Percentiles rank a stretch among this genome's conserved stretches.
phyloP scores from a whole-genome alignment of 768 basidiomycete species.

The Xanthoconium stramineum region DNA sequence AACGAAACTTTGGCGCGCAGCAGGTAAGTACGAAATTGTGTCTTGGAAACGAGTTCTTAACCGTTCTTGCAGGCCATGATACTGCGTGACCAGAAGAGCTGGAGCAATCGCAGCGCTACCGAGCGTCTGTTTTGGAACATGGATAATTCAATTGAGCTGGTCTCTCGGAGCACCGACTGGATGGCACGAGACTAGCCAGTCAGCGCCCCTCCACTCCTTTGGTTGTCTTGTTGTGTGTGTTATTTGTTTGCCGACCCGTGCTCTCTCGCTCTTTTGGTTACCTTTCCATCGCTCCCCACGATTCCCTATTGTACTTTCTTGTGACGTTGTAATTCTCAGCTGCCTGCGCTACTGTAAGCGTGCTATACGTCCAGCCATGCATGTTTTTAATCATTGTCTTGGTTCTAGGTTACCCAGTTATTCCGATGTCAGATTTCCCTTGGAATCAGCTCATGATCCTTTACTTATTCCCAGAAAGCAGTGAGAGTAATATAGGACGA shows the following conservation, averaged over 20 bases:
- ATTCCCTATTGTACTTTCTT: conserved; percentile 19
- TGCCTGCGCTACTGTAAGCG: conserved; percentile 12
- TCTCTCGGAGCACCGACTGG: conserved; percentile 84
- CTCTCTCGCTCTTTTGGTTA: conserved; percentile 7
- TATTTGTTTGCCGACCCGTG: conserved; percentile 3
- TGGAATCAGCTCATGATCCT: conserved; percentile 12
- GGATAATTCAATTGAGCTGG: conserved; percentile 86
- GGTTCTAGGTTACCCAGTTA: conserved; percentile 18
- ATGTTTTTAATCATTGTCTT: conserved; percentile 16
- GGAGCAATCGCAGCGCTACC: conserved; percentile 88
- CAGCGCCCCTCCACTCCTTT: background rate
- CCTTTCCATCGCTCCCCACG: conserved; percentile 2
- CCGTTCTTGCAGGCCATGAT: conserved; percentile 76
- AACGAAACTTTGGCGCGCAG: conserved; percentile 94
- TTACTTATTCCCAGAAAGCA: conserved; percentile 7
- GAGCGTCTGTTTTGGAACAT: conserved; percentile 92
- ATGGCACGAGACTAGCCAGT: conserved; percentile 60
- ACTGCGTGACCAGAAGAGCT: conserved; percentile 91
- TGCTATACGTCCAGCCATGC: conserved; percentile 2
- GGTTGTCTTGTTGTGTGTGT: conserved; percentile 8
- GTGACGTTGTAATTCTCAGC: conserved; percentile 22
- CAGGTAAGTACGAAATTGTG: conserved; percentile 54
- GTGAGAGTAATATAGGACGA: conserved; percentile 17
- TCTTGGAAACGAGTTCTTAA: background rate
- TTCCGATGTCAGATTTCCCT: conserved; percentile 10